Evolutionary conservation across 208 protist species (phyloP), one percentile per base, ranked within the genome.

Genomic region (Wallacemonas collosoma): DNA sequence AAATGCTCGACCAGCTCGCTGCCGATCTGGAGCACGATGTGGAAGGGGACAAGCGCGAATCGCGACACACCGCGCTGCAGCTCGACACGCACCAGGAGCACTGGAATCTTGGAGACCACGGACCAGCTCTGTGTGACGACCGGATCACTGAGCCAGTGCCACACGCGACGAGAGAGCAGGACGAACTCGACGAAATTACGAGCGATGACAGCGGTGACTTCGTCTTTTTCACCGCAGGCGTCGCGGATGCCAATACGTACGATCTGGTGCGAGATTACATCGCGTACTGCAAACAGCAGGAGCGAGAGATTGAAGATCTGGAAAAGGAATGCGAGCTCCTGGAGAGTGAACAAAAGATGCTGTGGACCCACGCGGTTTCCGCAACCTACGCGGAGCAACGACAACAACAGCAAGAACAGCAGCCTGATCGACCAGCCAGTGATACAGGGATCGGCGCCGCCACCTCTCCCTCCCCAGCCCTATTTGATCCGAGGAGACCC

Each of bases 141-240:
- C 6, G 45, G 8, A 6, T 50, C 45, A 50, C 45, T 12, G 45
- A 12, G 12, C 0, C 45, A 6, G 45, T 50, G 6, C 45, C 45
- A 50, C 45, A 6, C 12, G 45, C 45, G 14, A 8, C 17, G 2
- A 36, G 8, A 7, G 39, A 11, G 2, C 55, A 60, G 44, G 54
- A 63, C 36, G 47, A 71, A 9, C 36, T 17, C 4, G 71, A 72
- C 12, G 68, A 80, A 40, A 83, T 83, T 58, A 83, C 75, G 36
- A 83, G 79, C 61, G 79, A 83, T 58, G 79, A 83, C 44, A 74
- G 68, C 68, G 79, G 79, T 9, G 79, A 83, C 68, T 83, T 83
- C 55, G 80, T 51, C 4, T 65, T 73, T 36, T 60, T 85, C 41
- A 81, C 75, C 12, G 5, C n/a, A 2, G 62, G 62, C 45, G 60